phyloP scores from a whole-genome alignment of 176 grass and related monocot species.

The Rhynchospora breviuscula region DNA sequence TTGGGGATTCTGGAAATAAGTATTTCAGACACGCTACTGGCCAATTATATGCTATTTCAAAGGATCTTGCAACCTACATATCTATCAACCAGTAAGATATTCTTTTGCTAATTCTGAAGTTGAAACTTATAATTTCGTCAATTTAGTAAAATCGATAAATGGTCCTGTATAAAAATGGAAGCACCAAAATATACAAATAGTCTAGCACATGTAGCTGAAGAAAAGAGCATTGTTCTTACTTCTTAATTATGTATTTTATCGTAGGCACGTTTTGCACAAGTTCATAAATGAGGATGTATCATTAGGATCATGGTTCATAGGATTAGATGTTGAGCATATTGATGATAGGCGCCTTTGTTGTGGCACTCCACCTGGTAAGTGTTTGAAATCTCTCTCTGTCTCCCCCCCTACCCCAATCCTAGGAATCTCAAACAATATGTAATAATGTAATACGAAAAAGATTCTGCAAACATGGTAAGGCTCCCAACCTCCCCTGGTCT shows the following conservation, averaged over 20 bases:
- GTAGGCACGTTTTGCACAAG: conserved; percentile 74
- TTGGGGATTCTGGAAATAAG: conserved; percentile 69
- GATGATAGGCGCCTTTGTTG: conserved; percentile 82
- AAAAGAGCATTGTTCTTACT: not conserved
- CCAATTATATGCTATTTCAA: conserved; percentile 86
- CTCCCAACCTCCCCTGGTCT: not conserved
- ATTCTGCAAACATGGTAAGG: not conserved
- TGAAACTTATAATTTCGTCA: not conserved
- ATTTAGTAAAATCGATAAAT: not conserved
- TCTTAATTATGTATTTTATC: conserved; percentile 6
- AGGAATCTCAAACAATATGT: not conserved
- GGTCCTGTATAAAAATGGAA: not conserved
- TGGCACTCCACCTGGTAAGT: conserved; percentile 66
- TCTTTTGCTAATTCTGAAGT: not conserved
- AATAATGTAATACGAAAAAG: not conserved
- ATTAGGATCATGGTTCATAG: conserved; percentile 75
- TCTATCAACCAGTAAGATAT: conserved; percentile 71
- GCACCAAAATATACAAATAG: not conserved
- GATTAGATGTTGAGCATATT: conserved; percentile 87
- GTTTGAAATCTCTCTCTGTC: not conserved
- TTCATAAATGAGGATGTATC: conserved; percentile 91
- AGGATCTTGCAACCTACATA: conserved; percentile 81
- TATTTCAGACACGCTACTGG: conserved; percentile 93
- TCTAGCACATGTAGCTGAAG: not conserved
- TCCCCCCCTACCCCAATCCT: not conserved